A percentile compares a stretch with the other conserved stretches of the same genome.
phyloP scores from a whole-genome alignment of 2,329 filamentous ascomycete species.

The Aureobasidium melanogenum region DNA sequence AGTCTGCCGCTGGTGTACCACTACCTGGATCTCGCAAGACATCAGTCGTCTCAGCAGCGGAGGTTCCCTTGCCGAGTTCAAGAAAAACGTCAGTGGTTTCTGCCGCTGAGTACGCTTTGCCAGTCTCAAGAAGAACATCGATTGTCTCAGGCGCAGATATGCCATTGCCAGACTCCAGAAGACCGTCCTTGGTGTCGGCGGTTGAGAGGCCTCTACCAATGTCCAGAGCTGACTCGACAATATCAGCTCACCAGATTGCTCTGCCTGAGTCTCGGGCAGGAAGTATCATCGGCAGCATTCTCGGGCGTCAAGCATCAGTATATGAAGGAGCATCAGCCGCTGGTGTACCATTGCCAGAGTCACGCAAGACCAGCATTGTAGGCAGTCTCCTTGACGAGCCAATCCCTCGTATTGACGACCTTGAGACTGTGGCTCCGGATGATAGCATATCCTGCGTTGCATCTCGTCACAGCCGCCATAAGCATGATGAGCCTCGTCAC shows the following conservation, averaged over 20 bases:
- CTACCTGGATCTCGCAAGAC: neutral
- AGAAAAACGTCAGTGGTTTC: constrained; percentile 13
- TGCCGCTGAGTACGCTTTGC: constrained; percentile 20
- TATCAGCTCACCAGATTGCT: constrained; percentile 14
- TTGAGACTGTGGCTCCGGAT: constrained; percentile 38
- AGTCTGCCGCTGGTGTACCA: neutral
- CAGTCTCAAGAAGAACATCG: constrained; percentile 15
- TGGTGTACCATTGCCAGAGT: constrained; percentile 15
- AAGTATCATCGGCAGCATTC: neutral
- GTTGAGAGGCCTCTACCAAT: neutral
- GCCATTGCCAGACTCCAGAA: constrained; percentile 14
- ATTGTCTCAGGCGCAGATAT: constrained; percentile 15
- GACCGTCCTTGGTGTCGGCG: constrained; percentile 11
- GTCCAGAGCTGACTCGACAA: constrained; percentile 13
- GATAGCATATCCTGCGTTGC: constrained; percentile 39
- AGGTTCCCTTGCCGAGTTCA: constrained; percentile 17
- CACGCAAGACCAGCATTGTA: constrained; percentile 15
- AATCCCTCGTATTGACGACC: constrained; percentile 24
- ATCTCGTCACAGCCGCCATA: neutral
- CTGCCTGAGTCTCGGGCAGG: constrained; percentile 11
- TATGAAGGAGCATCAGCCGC: neutral
- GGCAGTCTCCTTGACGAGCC: neutral
- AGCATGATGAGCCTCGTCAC: neutral
- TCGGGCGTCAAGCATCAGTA: neutral
- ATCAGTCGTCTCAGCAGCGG: neutral